phyloP scores from a whole-genome alignment of 2,329 filamentous ascomycete species.

The Colletotrichum sp. region DNA sequence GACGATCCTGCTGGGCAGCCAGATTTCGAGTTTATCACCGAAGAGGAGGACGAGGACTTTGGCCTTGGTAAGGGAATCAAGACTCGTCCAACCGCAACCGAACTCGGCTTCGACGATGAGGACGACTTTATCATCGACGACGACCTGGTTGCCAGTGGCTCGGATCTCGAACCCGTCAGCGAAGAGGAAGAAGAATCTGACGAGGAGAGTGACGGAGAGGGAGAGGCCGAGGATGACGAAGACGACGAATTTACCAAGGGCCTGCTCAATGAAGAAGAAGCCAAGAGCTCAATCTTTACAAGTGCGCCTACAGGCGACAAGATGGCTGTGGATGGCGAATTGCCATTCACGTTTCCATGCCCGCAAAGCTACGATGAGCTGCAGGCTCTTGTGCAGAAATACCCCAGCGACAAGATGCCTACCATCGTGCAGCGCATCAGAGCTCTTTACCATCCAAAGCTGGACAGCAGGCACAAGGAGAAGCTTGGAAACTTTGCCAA shows the following conservation, averaged over 20 bases:
- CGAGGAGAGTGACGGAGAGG: slow-evolving; percentile 39
- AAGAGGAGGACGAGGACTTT: slow-evolving; percentile 60
- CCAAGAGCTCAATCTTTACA: slow-evolving; percentile 56
- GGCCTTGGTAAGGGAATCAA: slow-evolving; percentile 65
- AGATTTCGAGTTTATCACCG: slow-evolving; percentile 32
- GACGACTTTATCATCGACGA: slow-evolving; percentile 94
- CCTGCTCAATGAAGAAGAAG: slow-evolving; percentile 64
- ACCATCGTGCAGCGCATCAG: slow-evolving; percentile 88
- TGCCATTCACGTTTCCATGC: slow-evolving; percentile 88
- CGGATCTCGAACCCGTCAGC: slow-evolving; percentile 65
- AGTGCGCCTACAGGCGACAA: slow-evolving; percentile 25
- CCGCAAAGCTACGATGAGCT: slow-evolving; percentile 81
- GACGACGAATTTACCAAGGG: slow-evolving; percentile 75
- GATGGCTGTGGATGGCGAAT: slow-evolving; percentile 47
- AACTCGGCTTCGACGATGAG: slow-evolving; percentile 85
- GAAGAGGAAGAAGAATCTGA: slow-evolving; percentile 58
- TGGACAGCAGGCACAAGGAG: slow-evolving; percentile 83
- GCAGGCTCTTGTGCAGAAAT: slow-evolving; percentile 65
- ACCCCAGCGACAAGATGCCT: slow-evolving; percentile 71
- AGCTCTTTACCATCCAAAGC: slow-evolving; percentile 88
- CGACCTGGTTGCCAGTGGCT: slow-evolving; percentile 83
- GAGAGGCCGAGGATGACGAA: slow-evolving; percentile 38
- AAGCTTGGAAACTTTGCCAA: slow-evolving; percentile 74
- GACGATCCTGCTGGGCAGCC: slow-evolving; percentile 33
- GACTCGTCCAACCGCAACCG: slow-evolving; percentile 59